Conservation (phyloP, 495 filamentous ascomycete genomes). For the Aspergillus kassunensis region DNA sequence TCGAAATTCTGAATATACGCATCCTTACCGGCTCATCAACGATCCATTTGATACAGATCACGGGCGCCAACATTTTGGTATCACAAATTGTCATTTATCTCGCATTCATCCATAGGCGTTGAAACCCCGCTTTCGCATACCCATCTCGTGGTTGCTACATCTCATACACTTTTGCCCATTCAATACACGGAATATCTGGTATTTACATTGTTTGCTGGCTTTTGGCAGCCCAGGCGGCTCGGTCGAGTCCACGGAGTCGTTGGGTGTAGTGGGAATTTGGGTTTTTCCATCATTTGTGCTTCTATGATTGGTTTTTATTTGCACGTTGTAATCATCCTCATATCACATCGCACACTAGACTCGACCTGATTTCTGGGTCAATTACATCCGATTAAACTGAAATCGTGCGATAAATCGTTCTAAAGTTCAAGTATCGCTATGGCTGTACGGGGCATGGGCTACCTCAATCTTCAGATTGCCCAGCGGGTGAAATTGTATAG, state of each 20-base stretch:
- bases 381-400: too few relatives aligned
- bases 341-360: neutral
- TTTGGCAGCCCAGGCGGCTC: constrained; percentile 2
- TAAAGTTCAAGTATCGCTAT: too few relatives aligned
- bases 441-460: too few relatives aligned
- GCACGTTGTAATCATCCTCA: neutral
- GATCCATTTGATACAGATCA: constrained; percentile 29
- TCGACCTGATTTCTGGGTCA: neutral
- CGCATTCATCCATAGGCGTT: constrained; percentile 10
- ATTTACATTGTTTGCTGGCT: neutral
- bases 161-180: constrained; percentile 3
- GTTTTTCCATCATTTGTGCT: constrained; percentile 4
- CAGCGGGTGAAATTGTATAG: too few relatives aligned
- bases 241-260: neutral
- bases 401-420: too few relatives aligned
- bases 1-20: constrained; percentile 17
- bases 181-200: constrained; percentile 10
- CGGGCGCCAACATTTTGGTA: constrained; percentile 28
- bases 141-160: constrained; percentile 6
- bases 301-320: too few relatives aligned
- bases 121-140: constrained; percentile 10
- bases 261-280: constrained; percentile 10
- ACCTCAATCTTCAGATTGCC: too few relatives aligned
- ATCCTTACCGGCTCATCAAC: constrained; percentile 11
- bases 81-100: constrained; percentile 20